phyloP scores from a whole-genome alignment of 2,329 filamentous ascomycete species.

The Dothideomycetes sp. region DNA sequence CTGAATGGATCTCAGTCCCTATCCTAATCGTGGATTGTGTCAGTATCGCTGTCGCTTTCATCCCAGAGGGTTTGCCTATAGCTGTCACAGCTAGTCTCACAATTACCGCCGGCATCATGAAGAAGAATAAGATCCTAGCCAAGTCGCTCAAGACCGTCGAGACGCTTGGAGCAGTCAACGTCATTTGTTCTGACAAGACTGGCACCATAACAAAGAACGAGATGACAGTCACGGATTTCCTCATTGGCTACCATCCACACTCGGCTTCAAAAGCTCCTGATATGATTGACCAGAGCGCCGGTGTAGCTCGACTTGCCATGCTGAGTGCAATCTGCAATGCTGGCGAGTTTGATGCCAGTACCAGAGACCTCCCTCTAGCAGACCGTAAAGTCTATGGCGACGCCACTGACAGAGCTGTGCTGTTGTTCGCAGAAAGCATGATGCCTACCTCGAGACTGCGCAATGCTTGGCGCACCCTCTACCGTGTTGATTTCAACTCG shows the following conservation, averaged over 20 bases:
- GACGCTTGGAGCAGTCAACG: conserved; percentile 62
- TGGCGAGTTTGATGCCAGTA: conserved; percentile 62
- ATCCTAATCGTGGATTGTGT: conserved; percentile 66
- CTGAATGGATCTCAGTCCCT: conserved; percentile 62
- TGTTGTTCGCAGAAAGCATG: conserved; percentile 61
- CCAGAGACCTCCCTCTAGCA: conserved; percentile 48
- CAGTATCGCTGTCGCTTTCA: conserved; percentile 13
- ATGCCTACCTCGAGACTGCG: conserved; percentile 52
- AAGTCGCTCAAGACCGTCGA: conserved; percentile 73
- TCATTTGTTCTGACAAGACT: conserved; percentile 71
- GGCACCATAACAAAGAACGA: conserved; percentile 63
- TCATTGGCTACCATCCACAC: conserved; percentile 47
- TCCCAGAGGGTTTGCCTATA: conserved; percentile 56
- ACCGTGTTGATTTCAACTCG: conserved; percentile 66
- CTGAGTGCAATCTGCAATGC: conserved; percentile 63
- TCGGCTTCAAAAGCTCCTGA: conserved; percentile 41
- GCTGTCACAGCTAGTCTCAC: conserved; percentile 59
- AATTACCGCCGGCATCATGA: conserved; percentile 69
- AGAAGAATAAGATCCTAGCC: conserved; percentile 66
- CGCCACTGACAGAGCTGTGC: conserved; percentile 65
- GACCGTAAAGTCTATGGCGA: conserved; percentile 62
- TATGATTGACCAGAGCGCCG: conserved; percentile 24
- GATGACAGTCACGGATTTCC: conserved; percentile 64
- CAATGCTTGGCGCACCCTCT: conserved; percentile 55
- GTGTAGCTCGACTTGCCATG: conserved; percentile 50